Evolutionary conservation across 179 eudicot genomes (phyloP), one percentile per base, ranked within the genome.

Genomic region (Spergularia azorica): DNA sequence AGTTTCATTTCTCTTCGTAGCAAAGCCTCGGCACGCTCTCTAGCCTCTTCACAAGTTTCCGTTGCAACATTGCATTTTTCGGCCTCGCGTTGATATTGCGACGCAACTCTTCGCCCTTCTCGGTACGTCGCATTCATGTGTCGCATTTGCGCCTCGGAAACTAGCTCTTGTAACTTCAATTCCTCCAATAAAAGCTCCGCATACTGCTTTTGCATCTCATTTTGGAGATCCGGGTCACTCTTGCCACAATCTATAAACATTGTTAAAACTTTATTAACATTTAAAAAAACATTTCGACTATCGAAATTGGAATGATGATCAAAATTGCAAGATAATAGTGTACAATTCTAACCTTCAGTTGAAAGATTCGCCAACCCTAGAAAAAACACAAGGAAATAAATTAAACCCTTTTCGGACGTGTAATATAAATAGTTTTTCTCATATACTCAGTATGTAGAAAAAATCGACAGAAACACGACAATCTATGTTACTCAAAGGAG

Each of bases 61-160:
- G 87, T 94, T 38, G 98, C 95, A 21, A 87, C 84, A 48, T 83
- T 94, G 85, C 98, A 94, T 79, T 94, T 94, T 74, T 92, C 97
- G 16, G 93, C 95, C 81, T 94, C 97, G 68, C 80, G 85, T 63
- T 89, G 98, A 80, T 94, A 92, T 52, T 89, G 91, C 52, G 90
- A 84, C 36, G 97, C 95, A 13, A 87, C 81, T 70, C 95, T 87
- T 69, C 87, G 81, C 9, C 93, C 97, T 74, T 88, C 98, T 48
- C 86, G 85, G 70, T 90, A 86, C 9, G 98, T 89, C n/a, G 92
- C 87, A 78, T 92, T 94, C 91, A 90, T 90, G 43, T 89, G 97
- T 10, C 76, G 85, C 55, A 82, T 43, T 59, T 87, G 92, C 55
- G 87, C 92, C 70, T 74, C 83, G 0, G 85, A 76, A 2, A 94